Evolutionary conservation across 2,329 filamentous ascomycete species (phyloP), one percentile per base, ranked within the genome.

Genomic region (Cladosporium sp.): DNA sequence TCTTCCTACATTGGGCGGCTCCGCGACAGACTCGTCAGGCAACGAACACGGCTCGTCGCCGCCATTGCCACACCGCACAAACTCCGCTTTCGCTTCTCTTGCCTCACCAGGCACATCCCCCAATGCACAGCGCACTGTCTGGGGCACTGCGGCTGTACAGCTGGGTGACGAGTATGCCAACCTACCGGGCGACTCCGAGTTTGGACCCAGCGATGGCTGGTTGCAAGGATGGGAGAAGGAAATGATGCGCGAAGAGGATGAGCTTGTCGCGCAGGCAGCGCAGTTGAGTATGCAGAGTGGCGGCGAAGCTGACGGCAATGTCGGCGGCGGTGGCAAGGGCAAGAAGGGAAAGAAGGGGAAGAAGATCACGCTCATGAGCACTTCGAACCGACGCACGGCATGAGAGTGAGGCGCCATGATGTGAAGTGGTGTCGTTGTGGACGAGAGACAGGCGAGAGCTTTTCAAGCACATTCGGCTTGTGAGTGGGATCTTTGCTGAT

Each of bases 51-150:
- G 68, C 12, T 55, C 69, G 4, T 74, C 71, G 73, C 85, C 83
- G 21, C 83, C 82, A 0, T 85, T 80, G 71, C 76, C 85, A 4
- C 84, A 87, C 11, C 86, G 86, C 0, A 85, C 86, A 47, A 82
- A 84, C 58, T 82, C 84, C 14, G 87, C 86, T 0, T 92, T 92
- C 72, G 85, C 85, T 38, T 86, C 87, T 2, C 80, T 96, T 26
- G 90, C 91, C 0, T 90, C 89, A 1, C 88, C 93, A 71, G 93
- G 92, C 4, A 93, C 91, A 1, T 96, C 91, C 68, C 93, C 93
- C 0, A 89, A 87, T 7, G 87, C 88, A 0, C 83, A 86, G 49
- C 88, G 88, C 68, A 98, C 94, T 0, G 92, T 98, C 0, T 98
- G 94, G 94, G 94, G 94, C n/a, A 98, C 94, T 0, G 84, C 86